Evolutionary conservation across 139 green algal species (phyloP).

Genomic region (Chlamydomonas applanata): DNA sequence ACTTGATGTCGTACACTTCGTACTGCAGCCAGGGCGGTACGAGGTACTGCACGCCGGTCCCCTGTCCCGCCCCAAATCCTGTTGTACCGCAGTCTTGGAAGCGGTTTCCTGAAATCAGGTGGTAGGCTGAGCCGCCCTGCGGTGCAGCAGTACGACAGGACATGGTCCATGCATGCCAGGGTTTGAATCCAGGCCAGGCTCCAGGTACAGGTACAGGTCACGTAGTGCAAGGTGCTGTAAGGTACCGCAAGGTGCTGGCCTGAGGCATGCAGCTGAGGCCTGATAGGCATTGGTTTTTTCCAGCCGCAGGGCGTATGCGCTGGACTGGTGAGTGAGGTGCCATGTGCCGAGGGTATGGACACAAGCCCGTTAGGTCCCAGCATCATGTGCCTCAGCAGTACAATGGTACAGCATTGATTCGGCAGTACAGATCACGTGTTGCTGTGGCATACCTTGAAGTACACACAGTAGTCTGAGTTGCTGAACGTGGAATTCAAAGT

Average conservation of each 20-base stretch:
- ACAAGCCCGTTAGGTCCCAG: too few species aligned
- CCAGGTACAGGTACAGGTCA: too few species aligned
- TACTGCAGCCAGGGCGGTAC: conserved; percentile 23
- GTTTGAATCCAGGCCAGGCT: too few species aligned
- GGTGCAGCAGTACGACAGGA: background rate
- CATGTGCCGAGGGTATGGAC: too few species aligned
- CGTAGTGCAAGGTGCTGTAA: too few species aligned
- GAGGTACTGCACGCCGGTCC: conserved; percentile 24
- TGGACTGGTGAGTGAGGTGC: too few species aligned
- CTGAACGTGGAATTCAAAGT: conserved; percentile 7
- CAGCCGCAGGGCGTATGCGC: too few species aligned
- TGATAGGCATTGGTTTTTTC: too few species aligned
- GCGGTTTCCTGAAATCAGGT: conserved; percentile 3
- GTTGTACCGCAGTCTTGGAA: conserved; percentile 11
- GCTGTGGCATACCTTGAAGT: conserved; percentile 11
- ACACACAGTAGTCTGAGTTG: conserved; percentile 21
- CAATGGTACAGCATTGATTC: background rate
- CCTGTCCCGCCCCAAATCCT: background rate
- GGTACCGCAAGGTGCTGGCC: too few species aligned
- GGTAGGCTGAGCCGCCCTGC: conserved; percentile 19
- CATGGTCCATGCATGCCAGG: too few species aligned
- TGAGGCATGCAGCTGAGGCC: too few species aligned
- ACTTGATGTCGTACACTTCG: conserved; percentile 26
- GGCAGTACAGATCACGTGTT: background rate
- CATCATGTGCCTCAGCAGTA: too few species aligned